Conservation (phyloP, 139 green algal species). For the Klebsormidium nitens region DNA sequence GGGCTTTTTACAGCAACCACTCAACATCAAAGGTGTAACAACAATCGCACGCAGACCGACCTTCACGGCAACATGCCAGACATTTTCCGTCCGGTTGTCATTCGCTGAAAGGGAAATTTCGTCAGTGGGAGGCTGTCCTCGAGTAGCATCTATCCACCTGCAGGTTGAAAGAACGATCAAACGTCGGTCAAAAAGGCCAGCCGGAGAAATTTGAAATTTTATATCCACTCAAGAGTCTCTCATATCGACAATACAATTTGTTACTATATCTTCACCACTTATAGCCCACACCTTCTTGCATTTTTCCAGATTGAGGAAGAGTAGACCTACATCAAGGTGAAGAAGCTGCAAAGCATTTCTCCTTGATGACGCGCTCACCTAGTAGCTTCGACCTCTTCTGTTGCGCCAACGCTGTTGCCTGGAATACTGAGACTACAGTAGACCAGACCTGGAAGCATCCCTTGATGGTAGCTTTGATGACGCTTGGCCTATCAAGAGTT, state of each 20-base stretch:
- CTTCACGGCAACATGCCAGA: conserved; percentile 80
- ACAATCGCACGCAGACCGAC: conserved; percentile 42
- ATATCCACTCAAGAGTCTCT: not conserved
- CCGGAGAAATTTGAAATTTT: not conserved
- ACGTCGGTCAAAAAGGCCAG: not conserved
- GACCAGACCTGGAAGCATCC: not conserved
- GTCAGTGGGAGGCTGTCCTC: conserved; percentile 35
- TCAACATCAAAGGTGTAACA: not conserved
- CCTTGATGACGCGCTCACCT: not conserved
- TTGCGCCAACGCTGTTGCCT: not conserved
- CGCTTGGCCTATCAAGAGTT: not conserved
- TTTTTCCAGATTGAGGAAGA: too few relatives aligned
- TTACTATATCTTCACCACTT: too few relatives aligned
- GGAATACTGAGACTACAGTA: not conserved
- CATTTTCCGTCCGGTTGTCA: conserved; percentile 67
- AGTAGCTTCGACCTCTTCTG: not conserved
- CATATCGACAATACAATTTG: too few relatives aligned
- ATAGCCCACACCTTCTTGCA: too few relatives aligned
- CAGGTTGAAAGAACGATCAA: not conserved
- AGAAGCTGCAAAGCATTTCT: not conserved
- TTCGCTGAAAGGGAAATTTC: conserved; percentile 66
- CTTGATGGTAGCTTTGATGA: not conserved
- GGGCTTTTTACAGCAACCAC: not conserved
- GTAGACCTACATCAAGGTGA: not conserved
- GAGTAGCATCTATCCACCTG: conserved; percentile 13